A percentile compares a stretch with the other conserved stretches of the same genome.
Evolutionary conservation across 2,329 filamentous ascomycete species (phyloP).

Genomic region (Colletotrichum horii): DNA sequence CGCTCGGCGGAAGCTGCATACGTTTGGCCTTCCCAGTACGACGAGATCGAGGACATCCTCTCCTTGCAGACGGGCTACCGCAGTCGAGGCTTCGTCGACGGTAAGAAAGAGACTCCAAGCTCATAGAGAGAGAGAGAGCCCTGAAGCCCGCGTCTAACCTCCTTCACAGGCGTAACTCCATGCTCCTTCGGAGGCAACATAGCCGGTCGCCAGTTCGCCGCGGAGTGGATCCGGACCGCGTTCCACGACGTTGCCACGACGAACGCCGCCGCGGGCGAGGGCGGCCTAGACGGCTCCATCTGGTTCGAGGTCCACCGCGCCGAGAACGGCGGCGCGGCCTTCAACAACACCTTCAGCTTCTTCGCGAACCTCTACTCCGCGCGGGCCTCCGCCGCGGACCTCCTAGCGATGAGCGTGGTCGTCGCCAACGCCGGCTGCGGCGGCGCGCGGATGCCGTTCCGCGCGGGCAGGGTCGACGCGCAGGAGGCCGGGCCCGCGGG

Average conservation of each 20-base stretch:
- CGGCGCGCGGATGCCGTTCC: slow-evolving; percentile 28
- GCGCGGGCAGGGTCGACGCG: slow-evolving; percentile 28
- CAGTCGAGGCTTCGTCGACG: slow-evolving; percentile 24
- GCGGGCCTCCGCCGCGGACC: slow-evolving; percentile 30
- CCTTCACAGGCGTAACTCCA: slow-evolving; percentile 10
- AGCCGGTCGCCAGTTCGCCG: slow-evolving; percentile 29
- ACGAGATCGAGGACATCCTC: slow-evolving; percentile 26
- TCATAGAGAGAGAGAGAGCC: neutral
- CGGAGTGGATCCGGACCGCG: slow-evolving; percentile 36
- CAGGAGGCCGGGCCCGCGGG: slow-evolving; percentile 26
- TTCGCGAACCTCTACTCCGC: slow-evolving; percentile 27
- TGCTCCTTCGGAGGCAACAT: slow-evolving; percentile 26
- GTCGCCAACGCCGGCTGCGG: slow-evolving; percentile 28
- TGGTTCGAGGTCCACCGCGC: slow-evolving; percentile 32
- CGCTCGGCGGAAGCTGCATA: slow-evolving; percentile 5
- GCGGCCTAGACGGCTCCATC: slow-evolving; percentile 36
- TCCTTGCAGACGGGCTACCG: slow-evolving; percentile 25
- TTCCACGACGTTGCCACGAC: slow-evolving; percentile 35
- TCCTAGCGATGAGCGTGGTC: slow-evolving; percentile 35
- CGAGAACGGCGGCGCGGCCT: slow-evolving; percentile 33
- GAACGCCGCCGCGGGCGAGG: slow-evolving; percentile 28
- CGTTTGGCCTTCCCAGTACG: slow-evolving; percentile 26
- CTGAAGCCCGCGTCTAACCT: neutral
- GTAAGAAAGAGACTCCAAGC: slow-evolving; percentile 9
- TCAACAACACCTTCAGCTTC: slow-evolving; percentile 32